Conservation (phyloP, 2,329 filamentous ascomycete species). For the Aspergillus sp. region DNA sequence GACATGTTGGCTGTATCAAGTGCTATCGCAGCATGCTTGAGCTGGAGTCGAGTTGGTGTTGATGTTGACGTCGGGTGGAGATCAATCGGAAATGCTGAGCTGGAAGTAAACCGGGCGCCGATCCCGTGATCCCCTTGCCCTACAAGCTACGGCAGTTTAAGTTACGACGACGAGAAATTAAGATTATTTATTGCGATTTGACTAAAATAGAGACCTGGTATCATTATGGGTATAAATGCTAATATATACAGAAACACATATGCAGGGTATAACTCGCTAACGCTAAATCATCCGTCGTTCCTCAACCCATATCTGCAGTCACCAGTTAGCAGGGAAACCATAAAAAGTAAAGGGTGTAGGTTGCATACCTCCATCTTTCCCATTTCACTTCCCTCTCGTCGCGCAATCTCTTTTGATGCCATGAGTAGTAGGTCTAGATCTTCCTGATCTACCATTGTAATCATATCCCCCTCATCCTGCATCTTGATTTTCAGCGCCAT, state of each 20-base stretch:
- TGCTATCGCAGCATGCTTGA: not conserved
- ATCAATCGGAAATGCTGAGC: slow-evolving; percentile 8
- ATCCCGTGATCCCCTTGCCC: slow-evolving; percentile 17
- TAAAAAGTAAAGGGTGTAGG: not conserved
- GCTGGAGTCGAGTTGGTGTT: not conserved
- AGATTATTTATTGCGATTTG: not conserved
- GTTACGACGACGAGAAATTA: not conserved
- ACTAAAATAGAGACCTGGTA: not conserved
- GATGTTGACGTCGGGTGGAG: slow-evolving; percentile 5
- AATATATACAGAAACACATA: slow-evolving; percentile 9
- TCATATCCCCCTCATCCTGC: slow-evolving; percentile 90
- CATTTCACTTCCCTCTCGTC: slow-evolving; percentile 74
- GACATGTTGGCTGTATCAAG: slow-evolving; percentile 34
- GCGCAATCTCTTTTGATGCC: slow-evolving; percentile 65
- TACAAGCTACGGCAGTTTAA: not conserved
- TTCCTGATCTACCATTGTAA: slow-evolving; percentile 95
- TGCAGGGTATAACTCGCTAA: slow-evolving; percentile 11
- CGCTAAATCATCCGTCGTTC: slow-evolving; percentile 19
- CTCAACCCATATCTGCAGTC: slow-evolving; percentile 45
- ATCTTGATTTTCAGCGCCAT: slow-evolving; percentile 74
- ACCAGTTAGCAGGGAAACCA: slow-evolving; percentile 7
- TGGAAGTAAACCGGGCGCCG: slow-evolving; percentile 4
- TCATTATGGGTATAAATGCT: slow-evolving; percentile 21
- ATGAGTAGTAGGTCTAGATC: slow-evolving; percentile 86
- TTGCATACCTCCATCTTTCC: slow-evolving; percentile 89